phyloP scores from a whole-genome alignment of 2,329 filamentous ascomycete genomes.

The Pyrenophora tritici-repentis region DNA sequence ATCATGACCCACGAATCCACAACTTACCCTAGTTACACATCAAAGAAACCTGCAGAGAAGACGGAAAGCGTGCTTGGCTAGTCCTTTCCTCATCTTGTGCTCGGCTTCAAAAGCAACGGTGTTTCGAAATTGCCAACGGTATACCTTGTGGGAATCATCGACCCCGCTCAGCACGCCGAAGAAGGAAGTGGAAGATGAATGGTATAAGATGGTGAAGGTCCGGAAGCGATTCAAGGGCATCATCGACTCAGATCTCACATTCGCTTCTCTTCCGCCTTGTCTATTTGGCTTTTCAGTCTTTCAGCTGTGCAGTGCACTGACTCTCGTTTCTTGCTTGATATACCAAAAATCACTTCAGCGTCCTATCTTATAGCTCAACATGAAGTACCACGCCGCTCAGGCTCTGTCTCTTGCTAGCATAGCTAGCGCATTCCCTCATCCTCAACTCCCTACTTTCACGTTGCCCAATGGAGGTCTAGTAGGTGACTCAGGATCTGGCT shows the following conservation, averaged over 20 bases:
- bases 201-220: constrained; percentile 2
- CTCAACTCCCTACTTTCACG: constrained; percentile 26
- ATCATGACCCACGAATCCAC: too few relatives aligned
- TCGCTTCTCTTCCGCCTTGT: constrained; percentile 1
- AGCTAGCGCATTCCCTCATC: constrained; percentile 27
- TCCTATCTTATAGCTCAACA: constrained; percentile 11
- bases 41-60: not conserved
- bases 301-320: constrained; percentile 28
- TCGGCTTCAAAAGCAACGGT: not conserved
- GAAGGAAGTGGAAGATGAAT: not conserved
- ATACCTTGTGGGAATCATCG: not conserved
- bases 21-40: not conserved
- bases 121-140: constrained; percentile 1
- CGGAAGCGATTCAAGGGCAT: not conserved
- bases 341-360: not conserved
- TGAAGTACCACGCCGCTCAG: constrained; percentile 31
- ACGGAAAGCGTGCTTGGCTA: too few relatives aligned
- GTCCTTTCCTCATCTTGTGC: not conserved
- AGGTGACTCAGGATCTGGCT: constrained; percentile 1
- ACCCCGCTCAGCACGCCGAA: not conserved
- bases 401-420: constrained; percentile 28
- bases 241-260: constrained; percentile 13
- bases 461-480: constrained; percentile 10
- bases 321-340: not conserved
- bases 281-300: not conserved